Evolutionary conservation across 805 yeast genomes (phyloP).

Genomic region (Wickerhamomyces bisporus): DNA sequence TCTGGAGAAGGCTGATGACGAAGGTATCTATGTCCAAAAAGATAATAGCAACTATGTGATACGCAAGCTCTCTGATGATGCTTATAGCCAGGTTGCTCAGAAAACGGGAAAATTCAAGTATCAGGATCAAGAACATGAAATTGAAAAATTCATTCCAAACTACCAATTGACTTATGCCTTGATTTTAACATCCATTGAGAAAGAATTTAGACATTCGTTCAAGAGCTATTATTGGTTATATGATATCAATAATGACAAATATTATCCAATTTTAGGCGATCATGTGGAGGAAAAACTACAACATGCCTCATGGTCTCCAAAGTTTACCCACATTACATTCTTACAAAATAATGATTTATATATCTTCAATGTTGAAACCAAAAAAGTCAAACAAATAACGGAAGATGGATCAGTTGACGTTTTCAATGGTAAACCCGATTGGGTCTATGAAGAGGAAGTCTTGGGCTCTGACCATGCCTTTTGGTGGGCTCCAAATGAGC

Average conservation of each 20-base stretch:
- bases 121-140: constrained; percentile 32
- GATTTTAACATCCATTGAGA: constrained; percentile 42
- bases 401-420: constrained; percentile 48
- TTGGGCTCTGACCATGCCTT: constrained; percentile 50
- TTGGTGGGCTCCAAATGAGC: constrained; percentile 72
- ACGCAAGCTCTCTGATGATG: constrained; percentile 27
- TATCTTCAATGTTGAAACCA: constrained; percentile 32
- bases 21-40: constrained; percentile 35
- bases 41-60: constrained; percentile 20
- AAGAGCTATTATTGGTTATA: constrained; percentile 57
- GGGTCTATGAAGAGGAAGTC: constrained; percentile 86
- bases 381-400: constrained; percentile 19
- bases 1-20: too few relatives aligned
- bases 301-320: constrained; percentile 59
- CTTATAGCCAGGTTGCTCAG: constrained; percentile 20
- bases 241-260: constrained; percentile 36
- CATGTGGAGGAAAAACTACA: constrained; percentile 24
- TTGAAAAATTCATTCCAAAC: constrained; percentile 41
- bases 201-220: constrained; percentile 69
- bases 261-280: constrained; percentile 26
- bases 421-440: constrained; percentile 69
- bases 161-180: constrained; percentile 45
- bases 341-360: constrained; percentile 53
- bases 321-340: constrained; percentile 48
- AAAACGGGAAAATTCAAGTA: constrained; percentile 33